These are phyloP conservation scores for Alopecurus myosuroides DNA, from an alignment of 176 grass and related monocot genomes.

Conservation along the genomic window DNA sequence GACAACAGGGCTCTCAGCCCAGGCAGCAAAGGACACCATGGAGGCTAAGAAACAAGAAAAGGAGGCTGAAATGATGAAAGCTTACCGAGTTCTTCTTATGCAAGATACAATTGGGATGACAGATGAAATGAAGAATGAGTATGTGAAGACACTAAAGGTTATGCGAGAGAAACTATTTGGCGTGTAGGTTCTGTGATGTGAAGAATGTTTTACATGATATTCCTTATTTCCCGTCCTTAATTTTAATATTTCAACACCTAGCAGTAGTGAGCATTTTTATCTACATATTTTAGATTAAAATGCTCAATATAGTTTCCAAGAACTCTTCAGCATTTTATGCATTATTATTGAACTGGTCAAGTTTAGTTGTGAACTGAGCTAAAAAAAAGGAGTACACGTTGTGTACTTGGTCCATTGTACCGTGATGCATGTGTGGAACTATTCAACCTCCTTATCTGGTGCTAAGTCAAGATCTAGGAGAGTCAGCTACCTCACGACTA, in stretches of 20 bases:
- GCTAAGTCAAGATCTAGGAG: not conserved
- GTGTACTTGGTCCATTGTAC: not conserved
- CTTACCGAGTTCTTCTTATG: not conserved
- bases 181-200: not conserved
- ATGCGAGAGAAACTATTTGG: not conserved
- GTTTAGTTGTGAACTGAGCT: not conserved
- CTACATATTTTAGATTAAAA: not conserved
- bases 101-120: not conserved
- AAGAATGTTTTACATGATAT: not conserved
- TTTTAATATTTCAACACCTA: not conserved
- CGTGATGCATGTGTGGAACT: not conserved
- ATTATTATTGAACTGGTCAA: not conserved
- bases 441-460: not conserved
- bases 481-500: too few species aligned
- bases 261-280: not conserved
- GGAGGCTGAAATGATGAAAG: not conserved
- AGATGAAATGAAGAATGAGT: not conserved
- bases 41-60: not conserved
- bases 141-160: not conserved
- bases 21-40: not conserved
- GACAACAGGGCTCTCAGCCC: not conserved
- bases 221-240: not conserved
- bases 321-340: not conserved
- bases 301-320: not conserved
- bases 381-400: not conserved